Percentiles rank a stretch among this genome's conserved stretches.
These are phyloP conservation scores for Simmondsia chinensis DNA, from an alignment of 148 eudicot genomes.

Conservation along the genomic window DNA sequence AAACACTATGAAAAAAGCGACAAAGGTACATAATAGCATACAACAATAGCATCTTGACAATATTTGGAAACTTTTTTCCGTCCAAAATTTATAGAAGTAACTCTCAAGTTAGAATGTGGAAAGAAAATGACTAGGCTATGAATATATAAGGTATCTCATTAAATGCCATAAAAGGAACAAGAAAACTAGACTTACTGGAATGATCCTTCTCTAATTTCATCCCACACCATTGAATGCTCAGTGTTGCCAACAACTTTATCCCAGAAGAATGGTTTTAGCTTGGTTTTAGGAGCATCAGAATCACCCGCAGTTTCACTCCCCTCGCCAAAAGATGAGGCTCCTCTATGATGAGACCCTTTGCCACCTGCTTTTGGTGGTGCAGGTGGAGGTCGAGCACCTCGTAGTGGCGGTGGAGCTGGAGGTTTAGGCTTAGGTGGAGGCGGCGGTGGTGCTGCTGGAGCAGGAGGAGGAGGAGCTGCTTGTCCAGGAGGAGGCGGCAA, in stretches of 20 bases:
- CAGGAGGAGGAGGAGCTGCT: slow-evolving; percentile 29
- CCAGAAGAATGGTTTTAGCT: slow-evolving; percentile 67
- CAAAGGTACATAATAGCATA: too few species aligned
- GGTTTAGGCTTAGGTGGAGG: slow-evolving; percentile 49
- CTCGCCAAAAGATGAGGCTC: slow-evolving; percentile 21
- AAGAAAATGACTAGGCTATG: too few species aligned
- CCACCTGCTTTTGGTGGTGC: slow-evolving; percentile 37
- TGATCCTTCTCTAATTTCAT: slow-evolving; percentile 46
- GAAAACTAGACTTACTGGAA: slow-evolving; percentile 30
- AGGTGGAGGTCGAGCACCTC: slow-evolving; percentile 51
- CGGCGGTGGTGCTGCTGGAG: slow-evolving; percentile 33
- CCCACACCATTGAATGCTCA: slow-evolving; percentile 69
- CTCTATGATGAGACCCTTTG: slow-evolving; percentile 27
- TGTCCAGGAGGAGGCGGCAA: slow-evolving; percentile 30
- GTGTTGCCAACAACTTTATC: slow-evolving; percentile 56
- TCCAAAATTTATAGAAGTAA: too few species aligned
- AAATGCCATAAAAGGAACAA: background rate
- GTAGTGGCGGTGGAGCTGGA: slow-evolving; percentile 64
- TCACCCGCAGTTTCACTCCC: slow-evolving; percentile 18
- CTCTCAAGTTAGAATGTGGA: too few species aligned
- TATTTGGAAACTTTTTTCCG: too few species aligned
- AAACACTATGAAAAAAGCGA: too few species aligned
- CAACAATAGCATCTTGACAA: too few species aligned
- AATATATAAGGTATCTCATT: too few species aligned
- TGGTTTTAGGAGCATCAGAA: slow-evolving; percentile 28